Evolutionary conservation across 1,284 basidiomycete species (phyloP), one percentile per base, ranked within the genome.

Genomic region (Pyrrhoderma lamaoense): DNA sequence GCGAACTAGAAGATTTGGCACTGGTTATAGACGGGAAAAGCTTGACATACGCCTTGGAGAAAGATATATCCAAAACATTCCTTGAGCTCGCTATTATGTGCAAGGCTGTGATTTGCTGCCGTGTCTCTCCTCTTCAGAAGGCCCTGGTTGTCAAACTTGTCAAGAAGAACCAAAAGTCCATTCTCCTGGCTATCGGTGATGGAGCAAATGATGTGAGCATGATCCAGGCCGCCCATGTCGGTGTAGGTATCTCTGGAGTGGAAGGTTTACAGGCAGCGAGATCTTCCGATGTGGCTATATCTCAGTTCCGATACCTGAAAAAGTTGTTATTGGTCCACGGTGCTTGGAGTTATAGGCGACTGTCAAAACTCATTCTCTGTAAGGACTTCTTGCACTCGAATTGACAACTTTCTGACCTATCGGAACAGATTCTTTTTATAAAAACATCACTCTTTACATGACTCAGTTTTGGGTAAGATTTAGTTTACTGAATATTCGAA

Each of bases 11-110:
- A 63, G 95, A 99, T 64, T 74, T 99, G 27, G 95, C 94, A 0
- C 75, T 99, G 42, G 76, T 99, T 57, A 99, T 99, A 93, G 93
- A 99, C 64, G 96, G 96, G 42, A 97, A 95, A 70, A 97, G 92
- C 61, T 72, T 99, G 37, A 81, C 82, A 0, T 98, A 83, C 65
- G 96, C 95, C 0, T 74, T 99, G 43, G 92, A 97, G 61, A 97
- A 97, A 69, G 88, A 92, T 31, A 73, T 96, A 3, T 86, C 89
- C 9, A 89, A 89, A 62, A 75, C 77, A 2, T 97, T 99, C 71
- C 73, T 99, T 47, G 93, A 98, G 65, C 73, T 99, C n/a, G 95
- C 95, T 0, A 81, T 97, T 60, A 84, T 97, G 83, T 99, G 96
- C 76, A 97, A 97, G 65, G 94, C 95, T 16, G 95, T 99, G 39